Evolutionary conservation across 345 rosid genomes (phyloP).

Genomic region (Eucalyptus curtisii): DNA sequence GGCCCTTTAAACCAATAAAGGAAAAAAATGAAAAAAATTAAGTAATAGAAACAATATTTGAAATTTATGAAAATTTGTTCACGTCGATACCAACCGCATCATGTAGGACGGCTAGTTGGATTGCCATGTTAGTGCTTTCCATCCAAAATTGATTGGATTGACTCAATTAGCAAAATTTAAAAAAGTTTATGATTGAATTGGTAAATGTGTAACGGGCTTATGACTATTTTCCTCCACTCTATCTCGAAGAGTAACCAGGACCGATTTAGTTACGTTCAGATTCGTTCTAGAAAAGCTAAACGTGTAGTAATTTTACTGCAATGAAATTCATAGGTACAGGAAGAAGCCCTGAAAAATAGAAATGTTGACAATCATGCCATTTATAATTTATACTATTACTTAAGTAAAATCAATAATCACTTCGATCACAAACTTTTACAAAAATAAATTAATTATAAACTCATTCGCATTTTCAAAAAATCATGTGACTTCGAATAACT

Average conservation of each 20-base stretch:
- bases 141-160: neutral
- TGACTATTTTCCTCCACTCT: neutral
- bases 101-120: neutral
- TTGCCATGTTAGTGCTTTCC: neutral
- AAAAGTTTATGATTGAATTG: too few relatives aligned
- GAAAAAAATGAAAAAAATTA: neutral
- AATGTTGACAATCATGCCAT: neutral
- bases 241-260: fast-evolving
- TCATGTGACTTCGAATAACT: neutral
- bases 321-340: too few relatives aligned
- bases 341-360: too few relatives aligned
- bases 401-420: neutral
- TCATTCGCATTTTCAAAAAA: neutral
- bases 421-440: neutral
- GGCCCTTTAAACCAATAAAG: too few relatives aligned
- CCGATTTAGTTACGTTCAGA: too few relatives aligned
- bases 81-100: too few relatives aligned
- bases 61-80: neutral
- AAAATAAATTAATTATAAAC: neutral
- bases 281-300: too few relatives aligned
- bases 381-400: neutral
- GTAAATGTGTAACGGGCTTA: neutral
- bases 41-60: too few relatives aligned
- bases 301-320: too few relatives aligned
- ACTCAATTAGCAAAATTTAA: too few relatives aligned